A percentile compares a stretch with the other conserved stretches of the same genome.
These are phyloP conservation scores for Leccinum ochraceum DNA, from an alignment of 768 basidiomycete species.

Conservation along the genomic window DNA sequence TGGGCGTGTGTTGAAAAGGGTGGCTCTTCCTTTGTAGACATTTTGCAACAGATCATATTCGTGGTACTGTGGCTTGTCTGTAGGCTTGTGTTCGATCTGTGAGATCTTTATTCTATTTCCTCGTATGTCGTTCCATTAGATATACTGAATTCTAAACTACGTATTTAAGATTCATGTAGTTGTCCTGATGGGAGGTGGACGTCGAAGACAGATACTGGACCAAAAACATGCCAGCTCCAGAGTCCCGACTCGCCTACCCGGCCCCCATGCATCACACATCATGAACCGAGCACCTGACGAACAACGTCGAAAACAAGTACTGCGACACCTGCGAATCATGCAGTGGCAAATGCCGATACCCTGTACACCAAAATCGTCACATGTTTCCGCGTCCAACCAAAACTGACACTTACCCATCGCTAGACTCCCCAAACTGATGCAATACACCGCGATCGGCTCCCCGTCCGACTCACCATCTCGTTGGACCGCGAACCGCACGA, in stretches of 20 bases:
- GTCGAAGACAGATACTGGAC: not conserved
- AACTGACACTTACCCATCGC: slow-evolving; percentile 56
- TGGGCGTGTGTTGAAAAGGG: too few relatives aligned
- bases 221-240: not conserved
- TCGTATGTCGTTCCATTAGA: too few relatives aligned
- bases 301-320: slow-evolving; percentile 92
- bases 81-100: too few relatives aligned
- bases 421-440: slow-evolving; percentile 67
- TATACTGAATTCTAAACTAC: too few relatives aligned
- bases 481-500: slow-evolving; percentile 76
- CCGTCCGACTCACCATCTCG: slow-evolving; percentile 62
- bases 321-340: slow-evolving; percentile 87
- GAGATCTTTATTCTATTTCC: too few relatives aligned
- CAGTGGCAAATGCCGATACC: slow-evolving; percentile 87
- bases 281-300: slow-evolving; percentile 63
- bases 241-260: not conserved
- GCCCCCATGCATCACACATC: slow-evolving; percentile 18
- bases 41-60: too few relatives aligned
- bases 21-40: too few relatives aligned
- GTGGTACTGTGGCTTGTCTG: too few relatives aligned
- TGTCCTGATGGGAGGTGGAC: too few relatives aligned
- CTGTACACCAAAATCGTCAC: slow-evolving; percentile 37
- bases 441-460: slow-evolving; percentile 73
- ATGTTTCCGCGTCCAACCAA: not conserved
- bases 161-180: too few relatives aligned